A percentile compares a stretch with the other conserved stretches of the same genome.
phyloP scores from a whole-genome alignment of 179 eudicot genomes.

The Spinacia oleracea region DNA sequence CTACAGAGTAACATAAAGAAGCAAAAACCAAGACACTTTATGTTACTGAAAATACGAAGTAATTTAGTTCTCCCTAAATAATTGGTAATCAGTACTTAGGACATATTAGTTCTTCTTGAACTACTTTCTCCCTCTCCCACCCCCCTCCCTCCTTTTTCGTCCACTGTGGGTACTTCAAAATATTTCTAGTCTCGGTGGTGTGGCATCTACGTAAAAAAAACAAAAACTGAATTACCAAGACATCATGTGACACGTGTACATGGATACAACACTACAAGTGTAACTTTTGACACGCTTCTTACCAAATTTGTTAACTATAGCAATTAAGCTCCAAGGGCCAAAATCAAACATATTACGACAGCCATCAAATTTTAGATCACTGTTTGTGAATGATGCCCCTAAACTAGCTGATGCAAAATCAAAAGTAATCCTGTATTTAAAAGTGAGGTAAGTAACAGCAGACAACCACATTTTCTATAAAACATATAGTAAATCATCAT shows the following conservation, averaged over 20 bases:
- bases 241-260: neutral
- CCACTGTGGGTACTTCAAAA: neutral
- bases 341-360: neutral
- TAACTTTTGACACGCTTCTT: neutral
- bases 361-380: neutral
- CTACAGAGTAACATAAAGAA: no score
- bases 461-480: neutral
- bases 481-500: neutral
- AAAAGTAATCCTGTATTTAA: no score
- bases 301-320: neutral
- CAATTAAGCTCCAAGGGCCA: no score
- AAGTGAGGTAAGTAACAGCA: neutral
- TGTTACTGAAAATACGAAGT: neutral
- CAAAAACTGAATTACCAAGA: neutral
- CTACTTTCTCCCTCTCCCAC: neutral
- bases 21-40: neutral
- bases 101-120: no score
- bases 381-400: neutral
- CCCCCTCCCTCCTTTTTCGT: neutral
- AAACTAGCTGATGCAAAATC: neutral
- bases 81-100: no score
- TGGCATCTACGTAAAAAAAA: neutral
- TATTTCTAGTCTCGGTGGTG: neutral
- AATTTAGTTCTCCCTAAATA: neutral
- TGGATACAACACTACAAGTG: neutral